Evolutionary conservation across 768 basidiomycete species (phyloP), one percentile per base, ranked within the genome.

Genomic region (Clavulina sp.): DNA sequence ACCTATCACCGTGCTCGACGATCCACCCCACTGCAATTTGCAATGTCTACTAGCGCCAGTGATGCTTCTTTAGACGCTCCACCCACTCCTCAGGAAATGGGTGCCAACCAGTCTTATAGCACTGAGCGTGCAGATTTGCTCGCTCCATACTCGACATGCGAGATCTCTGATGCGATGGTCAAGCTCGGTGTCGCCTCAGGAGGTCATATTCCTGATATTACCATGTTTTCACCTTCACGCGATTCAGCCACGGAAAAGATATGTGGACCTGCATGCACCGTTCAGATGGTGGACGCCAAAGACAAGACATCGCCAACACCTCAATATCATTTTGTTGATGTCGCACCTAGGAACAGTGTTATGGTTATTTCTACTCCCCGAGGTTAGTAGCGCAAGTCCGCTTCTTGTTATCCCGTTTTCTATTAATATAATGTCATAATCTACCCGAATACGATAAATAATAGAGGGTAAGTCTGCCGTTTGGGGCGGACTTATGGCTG

Each of bases 401-500:
- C 58, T 38, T 52, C 46, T 38, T 9, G 19, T 9, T 9, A 19
- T 38, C 34, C 19, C 34, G 34, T 19, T 9, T 38, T 38, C 34
- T 38, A 19, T 9, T 9, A 19, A 38, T 38, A 19, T 38, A 38
- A 9, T 38, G 9, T 9, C 34, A 38, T 38, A 9, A 38, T 38
- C 34, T 9, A 9, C n/a, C n/a, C n/a, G n/a, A n/a, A n/a, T 19
- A 19, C 19, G 9, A 16, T 46, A 24, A 62, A 81, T 84, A 77
- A 51, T 68, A 71, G 26, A n/a, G n/a, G n/a, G n/a, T n/a, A 81
- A 81, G 64, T 82, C 78, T 58, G 86, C 87, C 3, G 84, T 88
- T 4, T 93, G 89, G 89, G 88, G 89, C 23, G 88, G 89, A 19
- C 75, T 66, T 21, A 87, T 89, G 87, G 79, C 85, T 7, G 83